Base-by-base conservation (phyloP, 257 asterid genomes). In the Asclepias syriaca region DNA sequence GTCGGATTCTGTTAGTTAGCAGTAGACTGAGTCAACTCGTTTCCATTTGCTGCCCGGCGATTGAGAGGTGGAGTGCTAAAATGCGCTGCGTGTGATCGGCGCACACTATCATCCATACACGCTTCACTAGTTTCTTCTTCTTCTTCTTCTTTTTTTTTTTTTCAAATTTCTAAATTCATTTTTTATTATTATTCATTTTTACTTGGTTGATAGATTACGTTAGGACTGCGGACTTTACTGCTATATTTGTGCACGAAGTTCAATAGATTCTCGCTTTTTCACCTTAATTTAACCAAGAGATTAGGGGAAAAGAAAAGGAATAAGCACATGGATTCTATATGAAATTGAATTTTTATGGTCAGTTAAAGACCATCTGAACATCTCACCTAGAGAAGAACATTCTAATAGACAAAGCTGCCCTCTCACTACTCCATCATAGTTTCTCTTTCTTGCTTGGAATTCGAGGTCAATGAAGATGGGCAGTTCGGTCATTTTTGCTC, bases 21-120 rank as follows among this genome's bases (percentile, higher is more conserved):
- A 24, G 63, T n/a, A 50, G 66, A 71, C 46, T 46, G 57, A 71
- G 53, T 71, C 75, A 71, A 71, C 53, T 6, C 19, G 18, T 58
- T 58, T 29, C 27, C 61, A 27, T 68, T 48, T 29, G 61, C 59
- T 43, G 61, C 15, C 58, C 43, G 24, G 34, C 43, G 50, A 53
- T 24, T 68, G 51, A 22, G 39, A 16, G 32, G 55, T 32, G 27
- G n/a, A 45, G 75, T 53, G 75, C 79, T 84, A 57, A 68, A 72
- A 57, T 80, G 78, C 84, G 83, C 85, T 59, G 71, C 72, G 69
- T 84, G 81, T 81, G 45, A 72, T 72, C 80, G 78, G 88, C 82
- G 81, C 85, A 79, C 72, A 75, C 69, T 80, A 76, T 81, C 72
- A 39, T 69, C 60, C 48, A 10, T 22, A 6, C 19, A 61, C 22